Evolutionary conservation across 2,329 filamentous ascomycete genomes (phyloP), one percentile per base, ranked within the genome.

Genomic region (Botrytis galanthina): DNA sequence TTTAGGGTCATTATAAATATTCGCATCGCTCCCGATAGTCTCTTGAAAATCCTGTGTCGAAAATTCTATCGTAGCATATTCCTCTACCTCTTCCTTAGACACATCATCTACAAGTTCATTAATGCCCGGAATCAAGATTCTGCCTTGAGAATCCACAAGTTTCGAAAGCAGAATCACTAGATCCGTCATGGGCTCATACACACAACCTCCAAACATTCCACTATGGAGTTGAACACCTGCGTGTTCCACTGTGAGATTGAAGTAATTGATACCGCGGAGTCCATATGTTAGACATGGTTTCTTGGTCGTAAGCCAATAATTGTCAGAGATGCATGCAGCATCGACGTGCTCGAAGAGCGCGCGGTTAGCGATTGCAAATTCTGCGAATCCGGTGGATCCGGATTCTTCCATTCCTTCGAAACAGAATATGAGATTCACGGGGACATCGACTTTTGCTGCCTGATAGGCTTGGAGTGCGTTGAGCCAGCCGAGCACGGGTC

Each of bases 371-470:
- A 16, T 59, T 16, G 48, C 39, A 59, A 72, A 68, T 0, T 10
- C 35, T 8, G 48, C 44, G 14, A 72, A 64, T n/a, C 70, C 70
- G 1, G 6, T 72, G 26, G 70, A 72, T 9, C 70, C 70, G 0
- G 48, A 67, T 39, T 72, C 70, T 32, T 72, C 70, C 70, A 72
- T 68, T 37, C 70, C 70, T 72, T 72, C 70, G 29, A 72, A 68
- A 42, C 70, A 72, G 18, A 72, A 67, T 32, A 72, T 12, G 3
- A 72, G 39, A 29, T 68, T 72, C 1, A 72, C 70, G 2, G 70
- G 70, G 7, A 72, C 32, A 3, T 63, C 59, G 35, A 72, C 29
- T 9, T 68, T 22, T 0, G 70, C 46, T 22, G 12, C 20, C 29
- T 70, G 60, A 14, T 72, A 72, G 22, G 70, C 60, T 54, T 68